phyloP scores from a whole-genome alignment of 352 stramenopile genomes.

The Phytophthora hybrid region DNA sequence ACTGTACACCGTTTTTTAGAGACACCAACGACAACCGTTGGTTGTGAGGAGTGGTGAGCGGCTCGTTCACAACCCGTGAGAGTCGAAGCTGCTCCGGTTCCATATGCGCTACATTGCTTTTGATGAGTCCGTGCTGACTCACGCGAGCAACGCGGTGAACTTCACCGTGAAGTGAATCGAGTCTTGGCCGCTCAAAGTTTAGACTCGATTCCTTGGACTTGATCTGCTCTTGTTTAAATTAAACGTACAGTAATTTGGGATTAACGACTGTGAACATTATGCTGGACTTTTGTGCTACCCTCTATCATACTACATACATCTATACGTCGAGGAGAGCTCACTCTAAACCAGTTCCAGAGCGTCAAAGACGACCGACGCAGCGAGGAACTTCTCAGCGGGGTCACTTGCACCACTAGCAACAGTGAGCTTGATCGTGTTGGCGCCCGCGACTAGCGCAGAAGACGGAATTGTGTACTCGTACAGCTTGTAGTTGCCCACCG shows the following conservation, averaged over 20 bases:
- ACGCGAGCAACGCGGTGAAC: not conserved
- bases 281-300: not conserved
- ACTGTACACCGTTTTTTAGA: too few species aligned
- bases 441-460: slow-evolving; percentile 38
- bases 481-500: slow-evolving; percentile 59
- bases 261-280: not conserved
- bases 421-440: slow-evolving; percentile 46
- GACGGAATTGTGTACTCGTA: slow-evolving; percentile 59
- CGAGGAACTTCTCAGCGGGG: slow-evolving; percentile 49
- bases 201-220: not conserved
- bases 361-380: slow-evolving; percentile 59
- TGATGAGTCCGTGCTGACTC: slow-evolving; percentile 14
- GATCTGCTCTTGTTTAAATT: too few species aligned
- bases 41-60: not conserved
- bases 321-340: not conserved
- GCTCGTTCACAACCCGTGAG: not conserved
- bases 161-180: not conserved
- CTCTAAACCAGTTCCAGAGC: slow-evolving; percentile 51
- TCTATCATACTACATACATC: not conserved
- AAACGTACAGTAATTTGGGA: too few species aligned
- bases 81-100: slow-evolving; percentile 10
- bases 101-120: slow-evolving; percentile 19
- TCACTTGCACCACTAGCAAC: slow-evolving; percentile 55
- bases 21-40: too few species aligned
- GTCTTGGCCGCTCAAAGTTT: too few species aligned